Conservation (phyloP, 495 filamentous ascomycete genomes). For the Diplogelasinospora grovesii region DNA sequence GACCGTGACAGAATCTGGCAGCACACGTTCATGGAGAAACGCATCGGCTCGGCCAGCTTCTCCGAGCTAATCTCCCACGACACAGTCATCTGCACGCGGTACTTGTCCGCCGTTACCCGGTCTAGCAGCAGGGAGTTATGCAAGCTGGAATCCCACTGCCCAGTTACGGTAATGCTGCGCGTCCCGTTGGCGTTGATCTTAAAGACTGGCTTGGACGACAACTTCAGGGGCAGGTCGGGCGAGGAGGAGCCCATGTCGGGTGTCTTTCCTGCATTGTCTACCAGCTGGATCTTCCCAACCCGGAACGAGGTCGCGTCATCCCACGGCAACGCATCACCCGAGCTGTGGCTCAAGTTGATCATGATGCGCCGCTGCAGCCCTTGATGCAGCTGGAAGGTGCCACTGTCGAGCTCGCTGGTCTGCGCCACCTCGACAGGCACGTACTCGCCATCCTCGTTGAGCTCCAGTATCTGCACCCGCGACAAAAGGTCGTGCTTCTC, state of each 20-base stretch:
- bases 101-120: constrained; percentile 81
- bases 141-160: constrained; percentile 94
- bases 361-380: constrained; percentile 86
- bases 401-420: constrained; percentile 68
- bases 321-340: constrained; percentile 81
- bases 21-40: constrained; percentile 71
- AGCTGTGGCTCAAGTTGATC: constrained; percentile 81
- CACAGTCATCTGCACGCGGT: constrained; percentile 81
- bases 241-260: constrained; percentile 66
- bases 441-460: constrained; percentile 87
- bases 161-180: constrained; percentile 73
- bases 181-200: constrained; percentile 85
- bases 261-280: constrained; percentile 78
- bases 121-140: constrained; percentile 87
- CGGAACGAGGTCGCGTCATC: constrained; percentile 67
- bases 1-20: constrained; percentile 79
- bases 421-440: constrained; percentile 89
- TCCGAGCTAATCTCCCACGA: constrained; percentile 75
- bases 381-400: constrained; percentile 91
- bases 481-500: constrained; percentile 92
- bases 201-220: constrained; percentile 66
- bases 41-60: constrained; percentile 73
- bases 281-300: constrained; percentile 70
- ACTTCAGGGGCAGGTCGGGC: constrained; percentile 69
- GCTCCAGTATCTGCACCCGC: constrained; percentile 77